Percentiles rank a stretch among this genome's conserved stretches.
phyloP scores from a whole-genome alignment of 2,329 filamentous ascomycete genomes.

The Penicillium crustosum region DNA sequence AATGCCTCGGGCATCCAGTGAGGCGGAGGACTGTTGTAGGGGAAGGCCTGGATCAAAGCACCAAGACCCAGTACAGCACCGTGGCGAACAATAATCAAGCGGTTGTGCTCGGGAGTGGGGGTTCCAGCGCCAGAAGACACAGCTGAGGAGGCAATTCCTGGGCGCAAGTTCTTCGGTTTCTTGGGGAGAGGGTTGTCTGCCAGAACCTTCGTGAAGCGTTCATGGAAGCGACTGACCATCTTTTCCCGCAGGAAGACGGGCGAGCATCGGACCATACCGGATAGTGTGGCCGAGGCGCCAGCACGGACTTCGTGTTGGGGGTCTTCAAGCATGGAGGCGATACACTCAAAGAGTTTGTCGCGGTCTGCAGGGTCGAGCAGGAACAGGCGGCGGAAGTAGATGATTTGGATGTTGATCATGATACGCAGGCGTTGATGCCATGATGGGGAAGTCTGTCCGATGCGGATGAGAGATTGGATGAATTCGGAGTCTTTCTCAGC shows the following conservation, averaged over 20 bases:
- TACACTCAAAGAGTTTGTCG: slow-evolving; percentile 79
- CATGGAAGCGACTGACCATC: slow-evolving; percentile 72
- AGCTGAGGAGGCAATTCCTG: slow-evolving; percentile 40
- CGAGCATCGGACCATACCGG: slow-evolving; percentile 97
- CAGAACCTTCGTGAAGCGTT: slow-evolving; percentile 76
- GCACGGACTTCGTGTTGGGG: slow-evolving; percentile 89
- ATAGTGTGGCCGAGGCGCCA: slow-evolving; percentile 86
- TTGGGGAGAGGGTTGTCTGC: slow-evolving; percentile 84
- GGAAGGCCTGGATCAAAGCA: slow-evolving; percentile 90
- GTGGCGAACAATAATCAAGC: slow-evolving; percentile 77
- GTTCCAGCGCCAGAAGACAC: slow-evolving; percentile 48
- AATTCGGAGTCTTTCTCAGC: slow-evolving; percentile 81
- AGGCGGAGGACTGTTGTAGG: slow-evolving; percentile 89
- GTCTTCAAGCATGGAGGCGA: slow-evolving; percentile 94
- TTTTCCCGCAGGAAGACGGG: slow-evolving; percentile 74
- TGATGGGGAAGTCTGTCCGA: slow-evolving; percentile 77
- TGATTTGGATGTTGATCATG: slow-evolving; percentile 96
- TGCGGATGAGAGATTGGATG: slow-evolving; percentile 80
- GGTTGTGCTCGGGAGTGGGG: slow-evolving; percentile 59
- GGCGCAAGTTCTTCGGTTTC: slow-evolving; percentile 44
- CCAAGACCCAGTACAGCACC: slow-evolving; percentile 90
- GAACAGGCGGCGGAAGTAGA: slow-evolving; percentile 96
- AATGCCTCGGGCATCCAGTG: slow-evolving; percentile 91
- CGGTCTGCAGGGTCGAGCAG: slow-evolving; percentile 74
- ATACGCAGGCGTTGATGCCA: slow-evolving; percentile 97